phyloP scores from a whole-genome alignment of 805 yeast species.

The Zygosaccharomyces bailii region DNA sequence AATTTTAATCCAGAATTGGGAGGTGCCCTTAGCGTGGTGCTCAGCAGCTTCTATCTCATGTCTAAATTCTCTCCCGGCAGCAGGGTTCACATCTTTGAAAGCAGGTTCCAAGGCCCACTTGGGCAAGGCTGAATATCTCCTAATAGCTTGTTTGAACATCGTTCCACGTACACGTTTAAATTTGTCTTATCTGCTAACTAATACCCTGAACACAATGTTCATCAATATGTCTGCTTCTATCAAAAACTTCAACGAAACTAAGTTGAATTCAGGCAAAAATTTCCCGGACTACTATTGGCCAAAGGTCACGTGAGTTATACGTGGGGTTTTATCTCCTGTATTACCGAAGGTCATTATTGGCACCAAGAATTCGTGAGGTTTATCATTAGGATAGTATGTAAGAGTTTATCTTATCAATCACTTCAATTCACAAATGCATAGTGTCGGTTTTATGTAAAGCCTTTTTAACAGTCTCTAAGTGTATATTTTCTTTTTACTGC shows the following conservation, averaged over 20 bases:
- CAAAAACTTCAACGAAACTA: background rate
- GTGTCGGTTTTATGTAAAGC: too few species aligned
- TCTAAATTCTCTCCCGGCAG: slow-evolving; percentile 69
- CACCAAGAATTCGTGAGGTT: too few species aligned
- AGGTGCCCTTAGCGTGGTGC: slow-evolving; percentile 76
- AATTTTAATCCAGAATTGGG: slow-evolving; percentile 81
- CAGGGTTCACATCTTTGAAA: slow-evolving; percentile 42
- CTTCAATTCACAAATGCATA: too few species aligned
- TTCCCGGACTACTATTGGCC: slow-evolving; percentile 11
- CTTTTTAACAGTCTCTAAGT: too few species aligned
- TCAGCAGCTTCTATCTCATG: slow-evolving; percentile 58
- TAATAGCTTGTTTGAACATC: slow-evolving; percentile 46
- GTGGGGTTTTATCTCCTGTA: too few species aligned
- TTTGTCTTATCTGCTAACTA: background rate
- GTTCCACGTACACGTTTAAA: slow-evolving; percentile 13
- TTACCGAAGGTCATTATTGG: too few species aligned
- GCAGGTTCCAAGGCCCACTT: slow-evolving; percentile 47
- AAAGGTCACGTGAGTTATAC: slow-evolving; percentile 10
- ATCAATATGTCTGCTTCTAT: background rate
- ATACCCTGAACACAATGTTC: too few species aligned
- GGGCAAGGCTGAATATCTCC: slow-evolving; percentile 39
- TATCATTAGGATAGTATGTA: too few species aligned
- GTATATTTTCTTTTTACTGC: too few species aligned
- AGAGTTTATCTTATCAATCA: too few species aligned
- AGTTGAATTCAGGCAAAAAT: background rate